Evolutionary conservation across 2,329 filamentous ascomycete species (phyloP).

Genomic region (Escovopsis sp.): DNA sequence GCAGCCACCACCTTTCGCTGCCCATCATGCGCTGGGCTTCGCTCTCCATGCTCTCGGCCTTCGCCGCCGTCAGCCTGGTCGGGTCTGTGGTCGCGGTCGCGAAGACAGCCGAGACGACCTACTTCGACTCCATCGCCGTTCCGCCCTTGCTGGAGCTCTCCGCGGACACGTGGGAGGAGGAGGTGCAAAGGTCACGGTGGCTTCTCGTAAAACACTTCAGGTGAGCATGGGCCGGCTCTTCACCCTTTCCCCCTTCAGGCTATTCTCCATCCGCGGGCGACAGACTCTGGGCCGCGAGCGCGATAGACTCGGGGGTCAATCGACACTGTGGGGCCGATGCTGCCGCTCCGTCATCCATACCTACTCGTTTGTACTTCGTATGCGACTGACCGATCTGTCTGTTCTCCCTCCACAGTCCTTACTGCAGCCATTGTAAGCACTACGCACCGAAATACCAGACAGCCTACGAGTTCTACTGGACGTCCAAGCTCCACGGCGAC

Average conservation of each 20-base stretch:
- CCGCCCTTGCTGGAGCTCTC: slow-evolving; percentile 49
- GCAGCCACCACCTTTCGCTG: too few relatives aligned
- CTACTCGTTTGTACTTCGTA: too few relatives aligned
- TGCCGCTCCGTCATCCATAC: too few relatives aligned
- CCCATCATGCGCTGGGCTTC: slow-evolving; percentile 18
- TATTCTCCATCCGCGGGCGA: too few relatives aligned
- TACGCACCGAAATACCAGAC: slow-evolving; percentile 83
- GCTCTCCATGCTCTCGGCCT: slow-evolving; percentile 31
- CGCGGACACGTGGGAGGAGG: slow-evolving; percentile 39
- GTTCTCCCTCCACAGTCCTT: slow-evolving; percentile 28
- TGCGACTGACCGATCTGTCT: too few relatives aligned
- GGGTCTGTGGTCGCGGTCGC: slow-evolving; percentile 1
- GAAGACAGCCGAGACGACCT: slow-evolving; percentile 31
- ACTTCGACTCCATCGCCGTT: slow-evolving; percentile 52
- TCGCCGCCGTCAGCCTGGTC: slow-evolving; percentile 17
- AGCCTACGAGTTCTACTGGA: slow-evolving; percentile 87
- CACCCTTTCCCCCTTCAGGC: not conserved
- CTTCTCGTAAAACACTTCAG: slow-evolving; percentile 51
- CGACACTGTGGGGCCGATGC: too few relatives aligned
- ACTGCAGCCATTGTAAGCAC: slow-evolving; percentile 56
- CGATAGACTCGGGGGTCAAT: slow-evolving; percentile 8
- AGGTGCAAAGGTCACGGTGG: slow-evolving; percentile 37
- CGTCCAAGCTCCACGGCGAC: slow-evolving; percentile 54
- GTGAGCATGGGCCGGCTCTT: slow-evolving; percentile 25
- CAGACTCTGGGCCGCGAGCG: too few relatives aligned